Evolutionary conservation across 441 rosid genomes (phyloP), one percentile per base, ranked within the genome.

Genomic region (Sinapis alba): DNA sequence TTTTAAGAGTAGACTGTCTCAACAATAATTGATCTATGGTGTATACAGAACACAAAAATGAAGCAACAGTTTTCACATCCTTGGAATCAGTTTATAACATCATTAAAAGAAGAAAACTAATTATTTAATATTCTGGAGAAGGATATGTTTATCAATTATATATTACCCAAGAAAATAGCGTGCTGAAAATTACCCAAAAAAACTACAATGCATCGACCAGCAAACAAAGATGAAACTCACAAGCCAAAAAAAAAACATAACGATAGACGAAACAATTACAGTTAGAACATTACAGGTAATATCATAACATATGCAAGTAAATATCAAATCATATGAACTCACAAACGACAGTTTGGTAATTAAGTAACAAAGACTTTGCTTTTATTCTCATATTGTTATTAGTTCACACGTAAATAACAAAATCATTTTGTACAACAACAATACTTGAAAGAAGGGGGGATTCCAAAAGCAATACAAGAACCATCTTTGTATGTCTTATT

Each of bases 381-480:
- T 47, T 38, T 43, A 15, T 47, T 47, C 54, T 47, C 54, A 50
- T 50, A 18, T 50, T 16, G 23, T 50, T 50, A 50, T 15, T 45
- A 45, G 10, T 45, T 43, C 7, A 15, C n/a, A 45, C 51, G 6
- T 45, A 1, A 45, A 6, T 45, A 21, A 32, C 16, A 9, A 19
- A 8, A 7, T 56, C 30, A 69, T 57, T 3, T 32, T 34, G 32
- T 16, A 50, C 79, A 76, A 63, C 79, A 76, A 76, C 79, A 76
- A 76, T 69, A 76, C 8, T 6, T 43, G 11, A 0, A 0, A 38
- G 59, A 1, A 20, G 75, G 66, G 3, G 71, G 65, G 6, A 3
- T 41, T 69, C 71, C 79, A 69, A 69, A 69, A 41, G 27, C 30
- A 69, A 69, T 7, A 63, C 79, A 76, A 41, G 65, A 54, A 11